Evolutionary conservation across 495 filamentous ascomycete species (phyloP).

Genomic region (Tuber melanosporum): DNA sequence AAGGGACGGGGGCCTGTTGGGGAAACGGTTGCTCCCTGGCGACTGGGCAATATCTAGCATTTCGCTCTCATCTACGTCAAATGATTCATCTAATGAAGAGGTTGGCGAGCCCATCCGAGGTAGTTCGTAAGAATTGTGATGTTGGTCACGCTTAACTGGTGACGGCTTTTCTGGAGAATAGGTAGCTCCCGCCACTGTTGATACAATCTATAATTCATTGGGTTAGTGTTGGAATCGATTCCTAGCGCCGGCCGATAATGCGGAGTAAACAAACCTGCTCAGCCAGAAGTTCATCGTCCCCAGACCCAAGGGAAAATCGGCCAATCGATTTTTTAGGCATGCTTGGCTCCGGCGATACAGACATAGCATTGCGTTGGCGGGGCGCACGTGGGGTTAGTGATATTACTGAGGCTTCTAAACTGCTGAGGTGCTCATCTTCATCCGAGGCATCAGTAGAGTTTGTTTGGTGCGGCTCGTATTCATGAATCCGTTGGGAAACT

Average conservation of each 20-base stretch:
- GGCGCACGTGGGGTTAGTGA: slow-evolving; percentile 12
- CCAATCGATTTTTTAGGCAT: slow-evolving; percentile 3
- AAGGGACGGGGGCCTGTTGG: slow-evolving; percentile 8
- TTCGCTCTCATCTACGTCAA: slow-evolving; percentile 30
- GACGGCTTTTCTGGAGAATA: slow-evolving; percentile 40
- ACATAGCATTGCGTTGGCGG: slow-evolving; percentile 12
- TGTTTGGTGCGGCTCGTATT: slow-evolving; percentile 17
- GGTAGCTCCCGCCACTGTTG: slow-evolving; percentile 23
- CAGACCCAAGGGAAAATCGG: slow-evolving; percentile 19
- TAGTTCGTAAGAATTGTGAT: slow-evolving; percentile 14
- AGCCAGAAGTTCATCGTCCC: slow-evolving; percentile 35
- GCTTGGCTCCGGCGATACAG: slow-evolving; percentile 11
- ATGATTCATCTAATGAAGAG: slow-evolving; percentile 17
- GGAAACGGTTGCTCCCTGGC: slow-evolving; percentile 3
- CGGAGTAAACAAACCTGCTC: slow-evolving; percentile 31
- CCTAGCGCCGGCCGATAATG: neutral
- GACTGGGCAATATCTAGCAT: slow-evolving; percentile 13
- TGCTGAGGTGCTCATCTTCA: slow-evolving; percentile 11
- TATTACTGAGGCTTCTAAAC: slow-evolving; percentile 20
- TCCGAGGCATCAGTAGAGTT: slow-evolving; percentile 22
- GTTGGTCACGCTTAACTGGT: slow-evolving; percentile 20
- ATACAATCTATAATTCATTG: slow-evolving; percentile 29
- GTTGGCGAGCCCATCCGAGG: slow-evolving; percentile 3
- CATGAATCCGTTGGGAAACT: slow-evolving; percentile 25
- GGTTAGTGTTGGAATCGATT: slow-evolving; percentile 8